Evolutionary conservation across 164 flowering plant species (phyloP), one percentile per base, ranked within the genome.

Genomic region (Aristolochia californica): DNA sequence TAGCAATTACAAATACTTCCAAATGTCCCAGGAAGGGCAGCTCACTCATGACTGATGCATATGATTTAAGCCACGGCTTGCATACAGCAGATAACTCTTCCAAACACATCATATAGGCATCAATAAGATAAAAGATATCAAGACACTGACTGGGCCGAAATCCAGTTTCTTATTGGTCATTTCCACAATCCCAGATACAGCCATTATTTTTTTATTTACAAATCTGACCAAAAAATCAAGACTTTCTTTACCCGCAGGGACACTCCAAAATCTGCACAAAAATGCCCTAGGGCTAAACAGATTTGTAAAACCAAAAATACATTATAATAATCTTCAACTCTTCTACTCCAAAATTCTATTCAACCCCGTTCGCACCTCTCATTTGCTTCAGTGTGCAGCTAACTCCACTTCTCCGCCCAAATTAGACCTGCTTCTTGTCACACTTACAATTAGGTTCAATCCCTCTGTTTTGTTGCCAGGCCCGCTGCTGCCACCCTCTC

Each of bases 241-340:
- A 43, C 64, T 53, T 53, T 56, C 30, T 55, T 47, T 48, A 47
- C 17, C 57, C 72, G 25, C 56, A 63, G 68, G 28, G 47, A 43
- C 38, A 45, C 66, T 54, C 58, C 55, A 72, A 65, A 72, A 68
- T 65, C 68, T 66, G 65, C 70, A 65, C 65, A 66, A 65, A 68
- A 68, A 58, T 55, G 56, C 38, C 55, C 40, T 38, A 44, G 49
- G 56, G 53, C 56, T 40, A 65, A 62, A 51, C 55, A 62, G 63
- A 56, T 40, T 17, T n/a, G 43, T 55, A 28, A 59, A 57, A 27
- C 38, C 49, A 45, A 54, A 61, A 28, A 54, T 45, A 55, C 15
- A 34, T 40, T 38, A 45, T 28, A 14, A 22, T 57, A 16, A 28
- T n/a, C 27, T 52, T 47, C 11, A 13, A 26, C 44, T 28, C 62